phyloP scores from a whole-genome alignment of 2,329 filamentous ascomycete species.

The Erysiphe pisi region DNA sequence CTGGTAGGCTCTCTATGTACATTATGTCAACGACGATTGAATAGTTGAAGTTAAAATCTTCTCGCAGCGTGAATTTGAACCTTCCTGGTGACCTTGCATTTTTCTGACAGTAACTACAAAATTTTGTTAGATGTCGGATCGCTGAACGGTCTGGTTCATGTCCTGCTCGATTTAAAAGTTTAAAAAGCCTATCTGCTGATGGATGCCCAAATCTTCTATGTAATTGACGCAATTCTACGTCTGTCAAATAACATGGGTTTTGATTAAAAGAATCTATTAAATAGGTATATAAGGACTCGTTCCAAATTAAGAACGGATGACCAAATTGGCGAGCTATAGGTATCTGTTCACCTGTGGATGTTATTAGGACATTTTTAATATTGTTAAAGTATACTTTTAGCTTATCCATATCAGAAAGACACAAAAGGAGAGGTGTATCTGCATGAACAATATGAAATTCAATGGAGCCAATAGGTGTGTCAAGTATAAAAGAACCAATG shows the following conservation, averaged over 20 bases:
- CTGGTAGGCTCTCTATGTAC: not conserved
- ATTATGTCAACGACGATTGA: constrained; percentile 26
- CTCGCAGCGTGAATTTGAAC: constrained; percentile 26
- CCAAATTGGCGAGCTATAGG: constrained; percentile 23
- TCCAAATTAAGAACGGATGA: constrained; percentile 24
- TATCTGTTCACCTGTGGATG: not conserved
- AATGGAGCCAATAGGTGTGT: not conserved
- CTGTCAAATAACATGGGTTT: constrained; percentile 16
- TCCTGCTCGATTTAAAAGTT: not conserved
- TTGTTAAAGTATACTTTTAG: not conserved
- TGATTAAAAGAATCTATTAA: constrained; percentile 8
- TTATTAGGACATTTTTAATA: not conserved
- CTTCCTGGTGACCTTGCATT: constrained; percentile 7
- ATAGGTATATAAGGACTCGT: not conserved
- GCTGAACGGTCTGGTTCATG: not conserved
- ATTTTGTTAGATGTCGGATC: not conserved
- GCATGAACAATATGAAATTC: constrained; percentile 11
- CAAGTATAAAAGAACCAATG: not conserved
- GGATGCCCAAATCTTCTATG: not conserved
- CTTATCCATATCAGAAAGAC: constrained; percentile 21
- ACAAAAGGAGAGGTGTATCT: not conserved
- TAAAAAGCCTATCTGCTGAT: not conserved
- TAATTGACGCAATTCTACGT: not conserved
- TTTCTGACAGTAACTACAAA: constrained; percentile 19
- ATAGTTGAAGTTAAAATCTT: constrained; percentile 25